Evolutionary conservation across 2,329 filamentous ascomycete species (phyloP).

Genomic region (Dactylellina parvicollis): DNA sequence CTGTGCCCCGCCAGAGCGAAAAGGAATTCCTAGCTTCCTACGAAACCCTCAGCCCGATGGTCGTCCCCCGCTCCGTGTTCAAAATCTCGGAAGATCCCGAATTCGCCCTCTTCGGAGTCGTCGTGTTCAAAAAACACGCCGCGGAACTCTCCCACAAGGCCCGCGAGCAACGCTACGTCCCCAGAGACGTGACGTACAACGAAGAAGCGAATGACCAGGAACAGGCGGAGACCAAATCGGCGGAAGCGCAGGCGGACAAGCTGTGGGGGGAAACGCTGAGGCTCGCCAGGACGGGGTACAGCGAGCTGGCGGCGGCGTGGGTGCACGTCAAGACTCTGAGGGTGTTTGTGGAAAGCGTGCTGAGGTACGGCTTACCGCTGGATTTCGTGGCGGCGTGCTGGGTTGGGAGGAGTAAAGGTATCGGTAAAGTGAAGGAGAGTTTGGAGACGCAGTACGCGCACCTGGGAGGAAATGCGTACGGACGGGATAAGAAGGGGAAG

Average conservation of each 20-base stretch:
- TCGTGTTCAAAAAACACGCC: slow-evolving; percentile 90
- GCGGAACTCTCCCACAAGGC: slow-evolving; percentile 90
- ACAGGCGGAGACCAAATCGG: slow-evolving; percentile 81
- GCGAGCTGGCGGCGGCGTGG: slow-evolving; percentile 95
- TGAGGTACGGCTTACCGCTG: slow-evolving; percentile 90
- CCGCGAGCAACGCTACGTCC: slow-evolving; percentile 92
- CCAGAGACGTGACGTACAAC: slow-evolving; percentile 91
- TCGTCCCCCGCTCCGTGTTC: slow-evolving; percentile 86
- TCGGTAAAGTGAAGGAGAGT: slow-evolving; percentile 74
- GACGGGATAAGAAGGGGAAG: slow-evolving; percentile 85
- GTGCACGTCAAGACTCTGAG: slow-evolving; percentile 88
- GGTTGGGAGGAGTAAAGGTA: slow-evolving; percentile 74
- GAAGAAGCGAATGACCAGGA: slow-evolving; percentile 91
- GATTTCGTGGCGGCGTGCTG: slow-evolving; percentile 79
- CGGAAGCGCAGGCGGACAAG: slow-evolving; percentile 86
- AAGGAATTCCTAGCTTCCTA: slow-evolving; percentile 92
- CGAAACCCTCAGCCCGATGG: slow-evolving; percentile 88
- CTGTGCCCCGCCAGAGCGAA: slow-evolving; percentile 79
- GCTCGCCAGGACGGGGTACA: slow-evolving; percentile 89
- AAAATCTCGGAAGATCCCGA: slow-evolving; percentile 87
- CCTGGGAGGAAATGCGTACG: slow-evolving; percentile 92
- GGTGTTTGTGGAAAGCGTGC: slow-evolving; percentile 97
- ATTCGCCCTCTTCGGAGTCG: slow-evolving; percentile 86
- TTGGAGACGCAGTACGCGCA: slow-evolving; percentile 89
- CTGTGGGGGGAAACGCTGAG: slow-evolving; percentile 91